Percentiles rank a stretch among this genome's conserved stretches.
phyloP scores from a whole-genome alignment of 1,284 basidiomycete species.

The Puccinia triticina region DNA sequence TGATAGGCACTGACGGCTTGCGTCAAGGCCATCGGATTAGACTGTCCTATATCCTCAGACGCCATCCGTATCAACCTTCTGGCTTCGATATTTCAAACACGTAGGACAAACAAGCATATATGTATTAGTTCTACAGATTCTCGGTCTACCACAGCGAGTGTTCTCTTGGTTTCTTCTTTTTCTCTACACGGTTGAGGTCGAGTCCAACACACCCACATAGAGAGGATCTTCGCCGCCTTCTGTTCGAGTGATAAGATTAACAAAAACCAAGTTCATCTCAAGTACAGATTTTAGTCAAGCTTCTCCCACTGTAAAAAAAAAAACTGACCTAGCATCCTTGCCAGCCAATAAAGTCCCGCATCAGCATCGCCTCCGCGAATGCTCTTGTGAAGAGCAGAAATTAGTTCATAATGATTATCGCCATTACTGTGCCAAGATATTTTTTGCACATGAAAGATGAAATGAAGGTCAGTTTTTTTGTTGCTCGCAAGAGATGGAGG shows the following conservation, averaged over 20 bases:
- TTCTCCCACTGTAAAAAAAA: neutral
- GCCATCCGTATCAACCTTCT: constrained; percentile 80
- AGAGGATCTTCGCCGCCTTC: constrained; percentile 84
- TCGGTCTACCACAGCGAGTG: neutral
- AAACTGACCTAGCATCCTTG: constrained; percentile 56
- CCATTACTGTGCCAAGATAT: constrained; percentile 58
- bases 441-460: constrained; percentile 53
- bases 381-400: constrained; percentile 83
- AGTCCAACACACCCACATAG: constrained; percentile 76
- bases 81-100: constrained; percentile 36
- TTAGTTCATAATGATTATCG: constrained; percentile 73
- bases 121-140: neutral
- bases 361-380: constrained; percentile 77
- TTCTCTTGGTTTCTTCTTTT: constrained; percentile 2
- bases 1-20: constrained; percentile 77
- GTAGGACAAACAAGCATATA: constrained; percentile 8
- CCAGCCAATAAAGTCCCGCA: constrained; percentile 81
- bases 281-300: constrained; percentile 60
- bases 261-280: constrained; percentile 62
- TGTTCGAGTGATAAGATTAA: constrained; percentile 59
- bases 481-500: too few species aligned
- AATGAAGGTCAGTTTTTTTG: neutral
- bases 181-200: constrained; percentile 61
- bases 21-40: constrained; percentile 63
- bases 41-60: constrained; percentile 82